phyloP scores from a whole-genome alignment of 306 rosid species.

The Boehmeria nivea region DNA sequence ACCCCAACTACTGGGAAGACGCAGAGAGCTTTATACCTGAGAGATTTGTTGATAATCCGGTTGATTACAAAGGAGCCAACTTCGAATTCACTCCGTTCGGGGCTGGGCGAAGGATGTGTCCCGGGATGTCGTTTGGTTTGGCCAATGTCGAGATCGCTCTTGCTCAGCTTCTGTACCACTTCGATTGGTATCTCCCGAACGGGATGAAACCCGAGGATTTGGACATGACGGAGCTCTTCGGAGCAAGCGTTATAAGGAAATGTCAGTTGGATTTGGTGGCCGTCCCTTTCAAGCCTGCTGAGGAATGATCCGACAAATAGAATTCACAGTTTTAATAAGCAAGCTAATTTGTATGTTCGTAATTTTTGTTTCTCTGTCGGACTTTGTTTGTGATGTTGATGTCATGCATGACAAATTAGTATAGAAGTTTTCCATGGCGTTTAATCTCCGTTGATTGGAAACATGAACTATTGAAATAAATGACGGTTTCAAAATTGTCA shows the following conservation, averaged over 20 bases:
- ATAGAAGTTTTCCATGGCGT: no score
- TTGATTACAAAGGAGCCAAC: neutral
- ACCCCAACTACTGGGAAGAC: neutral
- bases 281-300: neutral
- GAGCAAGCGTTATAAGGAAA: neutral
- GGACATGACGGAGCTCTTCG: neutral
- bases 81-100: neutral
- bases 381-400: no score
- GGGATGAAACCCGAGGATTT: neutral
- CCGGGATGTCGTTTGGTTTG: neutral
- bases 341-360: no score
- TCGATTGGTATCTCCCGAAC: neutral
- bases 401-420: no score
- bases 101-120: neutral
- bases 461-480: no score
- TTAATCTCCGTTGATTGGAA: no score
- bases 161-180: neutral
- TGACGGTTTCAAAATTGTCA: no score
- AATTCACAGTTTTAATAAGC: no score
- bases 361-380: no score
- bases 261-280: neutral
- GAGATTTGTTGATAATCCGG: neutral
- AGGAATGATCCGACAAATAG: neutral
- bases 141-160: neutral
- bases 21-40: slow-evolving; percentile 3